Percentiles rank a stretch among this genome's conserved stretches.
phyloP scores from a whole-genome alignment of 257 asterid species.

The Nyctanthes arbortristis region DNA sequence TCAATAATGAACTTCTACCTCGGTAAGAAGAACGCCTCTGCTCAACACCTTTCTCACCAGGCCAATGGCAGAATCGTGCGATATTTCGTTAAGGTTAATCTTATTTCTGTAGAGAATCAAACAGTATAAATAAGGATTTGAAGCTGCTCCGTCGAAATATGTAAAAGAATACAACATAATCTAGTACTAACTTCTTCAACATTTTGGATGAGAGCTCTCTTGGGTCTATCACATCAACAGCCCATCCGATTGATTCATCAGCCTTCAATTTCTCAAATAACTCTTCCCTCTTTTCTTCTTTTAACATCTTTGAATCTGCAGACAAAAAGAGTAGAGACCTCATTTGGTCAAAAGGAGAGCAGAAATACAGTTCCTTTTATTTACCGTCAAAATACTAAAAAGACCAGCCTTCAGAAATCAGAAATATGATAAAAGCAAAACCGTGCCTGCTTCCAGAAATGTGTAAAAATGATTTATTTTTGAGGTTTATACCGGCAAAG shows the following conservation, averaged over 20 bases:
- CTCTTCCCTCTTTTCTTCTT: conserved; percentile 96
- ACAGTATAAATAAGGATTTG: conserved; percentile 21
- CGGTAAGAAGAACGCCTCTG: conserved; percentile 81
- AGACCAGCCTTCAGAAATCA: background rate
- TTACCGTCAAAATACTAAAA: background rate
- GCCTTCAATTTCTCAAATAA: conserved; percentile 77
- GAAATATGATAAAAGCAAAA: background rate
- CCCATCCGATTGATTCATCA: conserved; percentile 90
- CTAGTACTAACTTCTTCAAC: conserved; percentile 71
- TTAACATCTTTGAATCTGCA: conserved; percentile 88
- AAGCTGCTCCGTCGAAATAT: background rate
- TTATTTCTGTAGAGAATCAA: conserved; percentile 57
- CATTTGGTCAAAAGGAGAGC: background rate
- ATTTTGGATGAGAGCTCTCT: conserved; percentile 90
- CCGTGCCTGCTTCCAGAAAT: background rate
- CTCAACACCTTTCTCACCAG: conserved; percentile 69
- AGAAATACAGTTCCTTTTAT: background rate
- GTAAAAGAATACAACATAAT: conserved; percentile 8
- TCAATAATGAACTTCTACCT: conserved; percentile 54
- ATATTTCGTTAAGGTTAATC: conserved; percentile 88
- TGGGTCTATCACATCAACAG: conserved; percentile 91
- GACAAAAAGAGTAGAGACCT: conserved; percentile 5
- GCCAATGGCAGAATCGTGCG: conserved; percentile 94
- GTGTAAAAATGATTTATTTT: background rate
- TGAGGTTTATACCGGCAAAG: conserved; percentile 69